These are phyloP conservation scores for Torulaspora franciscae DNA, from an alignment of 805 yeast genomes.

Conservation along the genomic window DNA sequence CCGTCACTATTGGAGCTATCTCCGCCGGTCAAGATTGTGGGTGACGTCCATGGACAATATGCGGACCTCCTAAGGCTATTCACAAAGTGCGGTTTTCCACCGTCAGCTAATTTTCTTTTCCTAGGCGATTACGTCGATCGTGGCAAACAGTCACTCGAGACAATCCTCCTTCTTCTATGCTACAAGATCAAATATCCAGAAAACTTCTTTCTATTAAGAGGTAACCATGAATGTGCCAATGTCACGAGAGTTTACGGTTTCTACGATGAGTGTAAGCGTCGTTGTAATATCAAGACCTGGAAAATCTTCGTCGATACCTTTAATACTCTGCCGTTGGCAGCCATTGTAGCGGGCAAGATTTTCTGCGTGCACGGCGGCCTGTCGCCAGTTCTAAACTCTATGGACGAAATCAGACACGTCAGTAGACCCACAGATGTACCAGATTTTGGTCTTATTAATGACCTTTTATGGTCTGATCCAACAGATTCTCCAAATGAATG, in stretches of 20 bases:
- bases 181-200: slow-evolving; percentile 96
- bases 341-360: slow-evolving; percentile 90
- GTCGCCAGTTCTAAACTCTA: slow-evolving; percentile 61
- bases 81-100: slow-evolving; percentile 96
- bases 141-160: slow-evolving; percentile 93
- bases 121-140: slow-evolving; percentile 97
- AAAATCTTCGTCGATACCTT: slow-evolving; percentile 89
- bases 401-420: slow-evolving; percentile 65
- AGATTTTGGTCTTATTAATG: slow-evolving; percentile 71
- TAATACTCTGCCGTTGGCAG: slow-evolving; percentile 92
- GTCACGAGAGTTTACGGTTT: slow-evolving; percentile 96
- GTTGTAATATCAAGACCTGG: slow-evolving; percentile 92
- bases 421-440: slow-evolving; percentile 82
- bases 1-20: slow-evolving; percentile 84
- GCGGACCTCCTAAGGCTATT: slow-evolving; percentile 85
- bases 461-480: slow-evolving; percentile 81
- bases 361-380: slow-evolving; percentile 86
- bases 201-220: slow-evolving; percentile 85
- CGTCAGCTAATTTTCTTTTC: slow-evolving; percentile 84
- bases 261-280: slow-evolving; percentile 94
- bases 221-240: slow-evolving; percentile 96
- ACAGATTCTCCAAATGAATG: slow-evolving; percentile 54
- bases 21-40: slow-evolving; percentile 76
- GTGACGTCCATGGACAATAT: slow-evolving; percentile 96
- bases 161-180: slow-evolving; percentile 79